Conservation (phyloP, 1,139 yeast genomes). For the Wickerhamomyces sp. region DNA sequence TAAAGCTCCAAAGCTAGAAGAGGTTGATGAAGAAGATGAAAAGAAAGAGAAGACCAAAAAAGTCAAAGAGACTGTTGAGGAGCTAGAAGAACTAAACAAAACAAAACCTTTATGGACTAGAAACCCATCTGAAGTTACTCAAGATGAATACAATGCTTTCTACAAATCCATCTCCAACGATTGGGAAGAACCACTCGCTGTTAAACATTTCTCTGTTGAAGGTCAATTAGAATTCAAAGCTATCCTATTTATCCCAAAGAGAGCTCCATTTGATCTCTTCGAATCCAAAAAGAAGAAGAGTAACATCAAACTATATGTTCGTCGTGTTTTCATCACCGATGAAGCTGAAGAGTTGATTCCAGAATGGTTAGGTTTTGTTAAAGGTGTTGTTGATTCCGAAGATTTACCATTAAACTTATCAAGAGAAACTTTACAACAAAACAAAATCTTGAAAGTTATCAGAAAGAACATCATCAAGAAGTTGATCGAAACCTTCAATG, state of each 20-base stretch:
- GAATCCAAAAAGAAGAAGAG: conserved; percentile 98
- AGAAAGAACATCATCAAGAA: conserved; percentile 99
- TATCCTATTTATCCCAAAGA: conserved; percentile 94
- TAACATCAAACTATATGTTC: conserved; percentile 97
- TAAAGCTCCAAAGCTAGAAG: conserved; percentile 45
- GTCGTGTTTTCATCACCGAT: conserved; percentile 99
- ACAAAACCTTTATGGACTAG: conserved; percentile 99
- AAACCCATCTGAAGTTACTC: conserved; percentile 95
- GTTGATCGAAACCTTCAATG: conserved; percentile 97
- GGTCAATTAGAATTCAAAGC: conserved; percentile 99
- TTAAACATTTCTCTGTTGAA: conserved; percentile 99
- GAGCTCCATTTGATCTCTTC: conserved; percentile 98
- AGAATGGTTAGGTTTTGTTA: conserved; percentile 96
- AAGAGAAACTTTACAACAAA: conserved; percentile 99
- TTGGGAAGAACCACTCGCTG: conserved; percentile 99
- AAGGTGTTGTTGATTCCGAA: conserved; percentile 99
- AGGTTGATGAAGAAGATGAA: conserved; percentile 58
- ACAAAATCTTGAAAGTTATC: conserved; percentile 98
- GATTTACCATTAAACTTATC: conserved; percentile 99
- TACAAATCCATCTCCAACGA: conserved; percentile 99
- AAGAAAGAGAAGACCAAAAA: conserved; percentile 67
- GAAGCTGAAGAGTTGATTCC: conserved; percentile 99
- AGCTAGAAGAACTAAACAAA: conserved; percentile 97
- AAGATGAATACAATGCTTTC: conserved; percentile 98
- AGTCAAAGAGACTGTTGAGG: conserved; percentile 72